Conservation (phyloP, 371 early-diverging fungal species). For the Thermomucor indicae-seudaticae region DNA sequence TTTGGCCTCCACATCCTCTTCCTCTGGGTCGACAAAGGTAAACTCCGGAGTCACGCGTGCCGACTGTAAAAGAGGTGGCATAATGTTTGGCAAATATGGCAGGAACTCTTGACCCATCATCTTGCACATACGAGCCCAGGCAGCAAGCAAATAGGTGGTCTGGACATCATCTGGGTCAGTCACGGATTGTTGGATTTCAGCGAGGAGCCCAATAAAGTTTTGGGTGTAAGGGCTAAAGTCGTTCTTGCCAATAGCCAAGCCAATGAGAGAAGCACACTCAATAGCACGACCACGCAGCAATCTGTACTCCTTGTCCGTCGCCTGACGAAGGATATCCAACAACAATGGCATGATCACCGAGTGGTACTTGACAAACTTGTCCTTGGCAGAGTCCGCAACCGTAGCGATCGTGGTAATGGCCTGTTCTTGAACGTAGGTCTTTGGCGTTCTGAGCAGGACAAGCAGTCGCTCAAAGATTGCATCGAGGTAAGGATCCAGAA, state of each 20-base stretch:
- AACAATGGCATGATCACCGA: slow-evolving; percentile 90
- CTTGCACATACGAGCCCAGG: slow-evolving; percentile 97
- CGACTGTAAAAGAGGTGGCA: slow-evolving; percentile 86
- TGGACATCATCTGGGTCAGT: slow-evolving; percentile 91
- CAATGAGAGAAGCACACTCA: slow-evolving; percentile 91
- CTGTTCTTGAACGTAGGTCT: slow-evolving; percentile 95
- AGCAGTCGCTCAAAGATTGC: slow-evolving; percentile 83
- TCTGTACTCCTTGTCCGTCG: slow-evolving; percentile 81
- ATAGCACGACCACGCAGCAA: slow-evolving; percentile 91
- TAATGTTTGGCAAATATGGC: slow-evolving; percentile 86
- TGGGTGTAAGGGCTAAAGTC: slow-evolving; percentile 76
- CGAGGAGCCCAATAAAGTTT: slow-evolving; percentile 76
- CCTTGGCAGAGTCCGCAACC: slow-evolving; percentile 93
- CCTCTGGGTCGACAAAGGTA: slow-evolving; percentile 78
- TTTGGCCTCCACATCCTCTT: slow-evolving; percentile 82
- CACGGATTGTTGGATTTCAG: slow-evolving; percentile 72
- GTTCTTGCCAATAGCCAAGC: slow-evolving; percentile 91
- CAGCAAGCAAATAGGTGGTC: slow-evolving; percentile 84
- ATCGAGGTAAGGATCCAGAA: slow-evolving; percentile 84
- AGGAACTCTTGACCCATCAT: slow-evolving; percentile 92
- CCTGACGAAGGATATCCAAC: slow-evolving; percentile 79
- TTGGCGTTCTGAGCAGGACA: slow-evolving; percentile 72
- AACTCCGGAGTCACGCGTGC: slow-evolving; percentile 92
- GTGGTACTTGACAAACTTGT: slow-evolving; percentile 87
- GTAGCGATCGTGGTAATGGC: slow-evolving; percentile 96